Percentiles rank a stretch among this genome's conserved stretches.
These are phyloP conservation scores for Exophiala mesophila DNA, from an alignment of 2,329 filamentous ascomycete genomes.

Conservation along the genomic window DNA sequence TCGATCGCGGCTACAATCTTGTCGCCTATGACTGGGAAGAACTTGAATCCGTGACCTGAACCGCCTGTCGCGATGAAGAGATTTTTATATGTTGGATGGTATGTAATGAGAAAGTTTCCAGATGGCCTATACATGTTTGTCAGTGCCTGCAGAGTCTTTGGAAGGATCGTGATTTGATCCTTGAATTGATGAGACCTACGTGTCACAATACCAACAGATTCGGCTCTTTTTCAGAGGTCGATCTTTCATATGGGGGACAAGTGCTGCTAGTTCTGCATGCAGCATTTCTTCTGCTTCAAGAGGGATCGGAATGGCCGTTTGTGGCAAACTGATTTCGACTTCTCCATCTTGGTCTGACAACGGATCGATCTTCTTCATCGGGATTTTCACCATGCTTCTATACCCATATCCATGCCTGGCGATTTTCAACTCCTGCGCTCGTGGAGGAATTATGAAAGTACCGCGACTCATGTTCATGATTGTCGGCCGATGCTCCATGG, in stretches of 20 bases:
- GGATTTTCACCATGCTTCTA: constrained; percentile 17
- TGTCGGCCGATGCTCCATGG: constrained; percentile 63
- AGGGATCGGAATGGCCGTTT: constrained; percentile 36
- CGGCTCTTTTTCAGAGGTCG: constrained; percentile 59
- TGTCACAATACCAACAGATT: constrained; percentile 74
- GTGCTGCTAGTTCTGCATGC: constrained; percentile 55
- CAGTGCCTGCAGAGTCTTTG: no score
- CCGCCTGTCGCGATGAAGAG: constrained; percentile 51
- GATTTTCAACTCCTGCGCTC: constrained; percentile 55
- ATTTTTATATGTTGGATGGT: constrained; percentile 54
- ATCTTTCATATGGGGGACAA: constrained; percentile 50
- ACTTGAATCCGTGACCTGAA: constrained; percentile 61
- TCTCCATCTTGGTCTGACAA: constrained; percentile 1
- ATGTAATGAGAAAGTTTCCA: constrained; percentile 66
- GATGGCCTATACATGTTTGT: constrained; percentile 47
- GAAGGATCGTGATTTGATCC: neutral
- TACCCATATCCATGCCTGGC: constrained; percentile 68
- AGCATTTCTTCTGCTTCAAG: constrained; percentile 58
- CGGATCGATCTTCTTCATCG: constrained; percentile 10
- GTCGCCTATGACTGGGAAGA: constrained; percentile 60
- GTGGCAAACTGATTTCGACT: constrained; percentile 36
- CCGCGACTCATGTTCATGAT: constrained; percentile 46
- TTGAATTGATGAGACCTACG: no score
- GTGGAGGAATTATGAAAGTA: constrained; percentile 53
- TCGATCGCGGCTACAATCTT: constrained; percentile 46